phyloP scores from a whole-genome alignment of 2,329 filamentous ascomycete genomes.

The Arthrobotrys conoides region DNA sequence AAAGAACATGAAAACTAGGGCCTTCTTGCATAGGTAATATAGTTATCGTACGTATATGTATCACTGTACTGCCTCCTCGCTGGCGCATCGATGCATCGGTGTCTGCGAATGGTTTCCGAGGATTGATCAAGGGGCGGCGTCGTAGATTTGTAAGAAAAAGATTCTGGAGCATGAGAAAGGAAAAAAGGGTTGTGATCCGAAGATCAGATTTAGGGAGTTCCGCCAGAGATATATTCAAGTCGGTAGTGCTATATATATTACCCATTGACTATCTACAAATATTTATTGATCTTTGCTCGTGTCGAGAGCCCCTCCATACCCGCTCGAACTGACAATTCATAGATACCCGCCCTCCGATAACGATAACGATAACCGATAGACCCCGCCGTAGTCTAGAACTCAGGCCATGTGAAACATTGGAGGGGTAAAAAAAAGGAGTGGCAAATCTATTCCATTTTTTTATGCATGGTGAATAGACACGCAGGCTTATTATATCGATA shows the following conservation, averaged over 20 bases:
- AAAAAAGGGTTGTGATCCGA: neutral
- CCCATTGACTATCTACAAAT: slow-evolving; percentile 7
- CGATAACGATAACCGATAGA: neutral
- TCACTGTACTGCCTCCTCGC: neutral
- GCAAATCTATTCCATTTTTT: neutral
- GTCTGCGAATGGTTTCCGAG: neutral
- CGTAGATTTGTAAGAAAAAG: neutral
- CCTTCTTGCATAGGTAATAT: neutral
- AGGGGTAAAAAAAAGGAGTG: neutral
- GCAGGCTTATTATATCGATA: neutral
- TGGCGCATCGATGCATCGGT: neutral
- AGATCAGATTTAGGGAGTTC: neutral
- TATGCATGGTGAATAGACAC: slow-evolving; percentile 15
- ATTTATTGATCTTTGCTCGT: neutral
- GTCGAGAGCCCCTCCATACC: neutral
- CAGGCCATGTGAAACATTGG: neutral
- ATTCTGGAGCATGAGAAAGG: neutral
- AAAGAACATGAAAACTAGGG: neutral
- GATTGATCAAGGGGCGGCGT: neutral
- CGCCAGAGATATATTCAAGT: neutral
- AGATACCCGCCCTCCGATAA: neutral
- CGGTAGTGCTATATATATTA: neutral
- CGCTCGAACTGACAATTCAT: neutral
- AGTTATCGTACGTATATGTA: neutral
- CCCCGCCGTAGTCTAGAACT: neutral